Evolutionary conservation across 2,329 filamentous ascomycete species (phyloP), one percentile per base, ranked within the genome.

Genomic region (Rhexocercosporidium sp.): DNA sequence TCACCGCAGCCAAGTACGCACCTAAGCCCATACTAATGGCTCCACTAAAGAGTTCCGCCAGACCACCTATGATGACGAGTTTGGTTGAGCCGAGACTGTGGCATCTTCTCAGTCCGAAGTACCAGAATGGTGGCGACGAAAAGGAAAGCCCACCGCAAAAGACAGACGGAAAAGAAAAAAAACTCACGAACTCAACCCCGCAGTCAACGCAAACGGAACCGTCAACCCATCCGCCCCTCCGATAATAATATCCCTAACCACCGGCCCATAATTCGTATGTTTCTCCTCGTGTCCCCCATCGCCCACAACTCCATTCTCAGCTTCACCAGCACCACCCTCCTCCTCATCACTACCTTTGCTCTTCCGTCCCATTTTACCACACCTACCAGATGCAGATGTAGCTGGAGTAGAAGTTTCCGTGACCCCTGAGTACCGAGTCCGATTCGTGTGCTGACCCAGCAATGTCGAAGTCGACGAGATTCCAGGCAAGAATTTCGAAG

Each of bases 161-260:
- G 37, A 41, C 7, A 41, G 2, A 14, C 41, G 9, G 20, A 46
- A n/a, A 46, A 46, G 27, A 47, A 25, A 29, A 25, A 11, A 51
- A 51, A 66, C 67, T 14, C 56, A 70, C 60, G 84, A 85, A 1
- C 87, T 89, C 1, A 94, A 82, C 16, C 92, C 92, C 0, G 92
- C 92, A 0, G 90, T 93, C 44, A 94, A 82, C 18, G 92, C 92
- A 72, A 94, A 94, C 0, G 92, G 92, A 0, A 94, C 92, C 0
- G 92, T 94, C 72, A 94, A 83, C 18, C 92, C 92, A 75, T 94
- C 92, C 0, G 91, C 90, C 72, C 94, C 88, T 62, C 92, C 92
- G 72, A 94, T 90, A 67, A 92, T 93, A 69, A 89, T 84, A 77
- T 92, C 89, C 54, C 85, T 83, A 18, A 90, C 78, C 62, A 87